These are phyloP conservation scores for Ophiostoma quercus DNA, from an alignment of 2,329 filamentous ascomycete genomes.

Conservation along the genomic window DNA sequence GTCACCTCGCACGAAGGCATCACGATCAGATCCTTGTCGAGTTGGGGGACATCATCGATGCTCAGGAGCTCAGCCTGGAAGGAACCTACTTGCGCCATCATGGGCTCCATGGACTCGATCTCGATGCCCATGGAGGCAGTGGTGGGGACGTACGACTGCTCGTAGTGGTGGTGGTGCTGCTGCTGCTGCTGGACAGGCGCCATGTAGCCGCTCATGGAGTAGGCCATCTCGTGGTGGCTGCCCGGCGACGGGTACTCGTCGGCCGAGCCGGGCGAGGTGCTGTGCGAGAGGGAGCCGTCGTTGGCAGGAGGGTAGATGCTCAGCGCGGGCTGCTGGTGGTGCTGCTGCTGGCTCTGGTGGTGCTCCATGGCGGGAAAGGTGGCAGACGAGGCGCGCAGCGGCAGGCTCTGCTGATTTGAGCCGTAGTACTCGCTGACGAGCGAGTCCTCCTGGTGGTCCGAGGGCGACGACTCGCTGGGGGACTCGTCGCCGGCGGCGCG, in stretches of 20 bases:
- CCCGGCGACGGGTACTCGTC: slow-evolving; percentile 28
- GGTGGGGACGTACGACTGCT: slow-evolving; percentile 9
- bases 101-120: slow-evolving; percentile 18
- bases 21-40: slow-evolving; percentile 19
- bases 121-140: slow-evolving; percentile 19
- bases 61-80: slow-evolving; percentile 27
- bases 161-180: neutral
- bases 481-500: slow-evolving; percentile 39
- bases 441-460: slow-evolving; percentile 31
- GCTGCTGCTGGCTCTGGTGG: neutral
- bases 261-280: slow-evolving; percentile 20
- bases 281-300: slow-evolving; percentile 6
- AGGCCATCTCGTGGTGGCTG: slow-evolving; percentile 17
- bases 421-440: slow-evolving; percentile 34
- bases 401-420: slow-evolving; percentile 33
- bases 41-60: slow-evolving; percentile 17
- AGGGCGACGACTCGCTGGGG: slow-evolving; percentile 35
- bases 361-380: slow-evolving; percentile 32
- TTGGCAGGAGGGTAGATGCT: slow-evolving; percentile 8
- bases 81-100: slow-evolving; percentile 24
- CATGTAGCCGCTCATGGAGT: neutral
- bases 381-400: slow-evolving; percentile 37
- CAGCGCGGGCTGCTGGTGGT: slow-evolving; percentile 18
- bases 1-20: slow-evolving; percentile 20
- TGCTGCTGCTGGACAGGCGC: neutral